phyloP scores from a whole-genome alignment of 306 rosid genomes.

The Cicer yamashitae region DNA sequence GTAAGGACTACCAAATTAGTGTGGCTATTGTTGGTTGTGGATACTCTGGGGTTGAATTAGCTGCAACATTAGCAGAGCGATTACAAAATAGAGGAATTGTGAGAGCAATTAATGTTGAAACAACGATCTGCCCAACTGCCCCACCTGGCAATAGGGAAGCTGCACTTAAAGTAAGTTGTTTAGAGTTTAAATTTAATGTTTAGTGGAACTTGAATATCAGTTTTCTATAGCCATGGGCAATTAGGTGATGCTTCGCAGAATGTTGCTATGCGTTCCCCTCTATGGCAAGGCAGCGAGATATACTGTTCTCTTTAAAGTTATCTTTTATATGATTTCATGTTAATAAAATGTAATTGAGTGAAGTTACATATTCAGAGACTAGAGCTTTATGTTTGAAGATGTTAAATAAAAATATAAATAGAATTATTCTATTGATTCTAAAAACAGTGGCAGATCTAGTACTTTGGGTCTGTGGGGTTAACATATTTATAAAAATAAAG shows the following conservation, averaged over 20 bases:
- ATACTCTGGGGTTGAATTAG: slow-evolving; percentile 91
- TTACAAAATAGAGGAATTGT: slow-evolving; percentile 79
- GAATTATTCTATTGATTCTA: slow-evolving; percentile 1
- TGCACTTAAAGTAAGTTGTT: slow-evolving; percentile 74
- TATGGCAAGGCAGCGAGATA: slow-evolving; percentile 10
- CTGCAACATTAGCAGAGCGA: slow-evolving; percentile 93
- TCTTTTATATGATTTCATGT: slow-evolving; percentile 19
- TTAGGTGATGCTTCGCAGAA: background rate
- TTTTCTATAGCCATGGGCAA: slow-evolving; percentile 6
- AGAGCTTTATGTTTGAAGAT: slow-evolving; percentile 15
- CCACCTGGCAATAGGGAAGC: slow-evolving; percentile 88
- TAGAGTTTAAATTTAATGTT: slow-evolving; percentile 37
- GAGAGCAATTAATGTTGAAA: slow-evolving; percentile 79
- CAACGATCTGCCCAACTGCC: slow-evolving; percentile 77
- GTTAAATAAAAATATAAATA: slow-evolving; percentile 20
- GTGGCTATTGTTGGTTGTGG: slow-evolving; percentile 98
- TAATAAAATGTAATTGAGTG: slow-evolving; percentile 12
- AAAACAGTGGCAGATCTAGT: background rate
- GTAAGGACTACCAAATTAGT: slow-evolving; percentile 66
- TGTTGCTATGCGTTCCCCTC: background rate
- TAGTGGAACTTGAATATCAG: slow-evolving; percentile 21
- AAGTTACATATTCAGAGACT: slow-evolving; percentile 16
- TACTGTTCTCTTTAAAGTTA: slow-evolving; percentile 14
- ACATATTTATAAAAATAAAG: no score
- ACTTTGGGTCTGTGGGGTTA: no score